Evolutionary conservation across 2,329 filamentous ascomycete species (phyloP), one percentile per base, ranked within the genome.

Genomic region (Xylariaceae sp.): DNA sequence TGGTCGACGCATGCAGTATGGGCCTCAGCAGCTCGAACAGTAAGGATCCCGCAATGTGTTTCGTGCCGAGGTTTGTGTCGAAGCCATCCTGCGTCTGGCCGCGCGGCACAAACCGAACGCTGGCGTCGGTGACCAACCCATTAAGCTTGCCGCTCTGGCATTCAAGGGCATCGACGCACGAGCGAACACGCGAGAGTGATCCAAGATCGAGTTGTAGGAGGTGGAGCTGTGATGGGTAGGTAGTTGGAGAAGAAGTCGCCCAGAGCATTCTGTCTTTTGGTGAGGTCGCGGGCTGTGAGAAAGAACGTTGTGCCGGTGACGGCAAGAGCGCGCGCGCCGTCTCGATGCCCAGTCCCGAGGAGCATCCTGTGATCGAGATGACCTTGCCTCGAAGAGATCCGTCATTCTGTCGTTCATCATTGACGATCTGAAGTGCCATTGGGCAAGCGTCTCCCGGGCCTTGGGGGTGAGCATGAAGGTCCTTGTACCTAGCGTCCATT

Each of bases 241-340:
- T 17, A 31, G 16, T 9, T 19, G 11, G 22, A 22, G 31, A 54
- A 37, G 3, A 61, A 45, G 19, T 56, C 48, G 29, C 49, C 50
- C 37, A 65, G 52, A 3, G 60, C 60, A 3, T 47, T 49, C 17
- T 57, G 51, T 8, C 53, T 65, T 44, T 57, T 59, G 19, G 63
- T 50, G 15, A 64, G 62, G 46, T 73, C 58, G 11, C 72, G 63
- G 2, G 62, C 69, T 2, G 69, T 26, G 22, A 66, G 54, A 51
- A 63, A 73, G 35, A 73, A 48, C 19, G 56, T 68, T 9, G 70
- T 69, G 9, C 72, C 71, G 0, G 72, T 71, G 12, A 40, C 29
- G 31, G 40, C 38, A 34, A 43, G 43, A 2, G 45, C 43, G 11
- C 35, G 37, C 8, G 22, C 6, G 34, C 46, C 4, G 40, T 46